phyloP scores from a whole-genome alignment of 2,329 filamentous ascomycete genomes.

The Fusarium foetens region DNA sequence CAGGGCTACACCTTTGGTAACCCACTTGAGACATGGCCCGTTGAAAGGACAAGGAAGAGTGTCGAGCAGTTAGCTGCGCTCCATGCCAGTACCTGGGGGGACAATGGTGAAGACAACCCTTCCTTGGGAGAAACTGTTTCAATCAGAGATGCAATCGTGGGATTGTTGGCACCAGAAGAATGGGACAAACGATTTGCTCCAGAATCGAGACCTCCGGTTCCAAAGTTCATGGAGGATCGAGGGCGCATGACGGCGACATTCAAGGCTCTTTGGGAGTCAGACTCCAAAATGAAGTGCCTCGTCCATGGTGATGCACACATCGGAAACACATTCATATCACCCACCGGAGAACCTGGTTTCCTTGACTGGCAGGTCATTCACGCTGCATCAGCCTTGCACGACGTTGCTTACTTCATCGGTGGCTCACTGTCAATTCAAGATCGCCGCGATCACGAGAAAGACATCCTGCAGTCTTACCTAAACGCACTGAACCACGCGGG shows the following conservation, averaged over 20 bases:
- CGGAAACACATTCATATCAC: constrained; percentile 9
- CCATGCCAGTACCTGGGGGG: constrained; percentile 22
- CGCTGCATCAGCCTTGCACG: constrained; percentile 7
- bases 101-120: no score
- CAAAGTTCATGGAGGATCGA: not conserved
- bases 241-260: not conserved
- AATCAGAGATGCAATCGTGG: not conserved
- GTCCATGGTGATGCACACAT: constrained; percentile 14
- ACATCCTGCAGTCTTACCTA: constrained; percentile 20
- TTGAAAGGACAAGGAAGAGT: not conserved
- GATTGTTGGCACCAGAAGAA: not conserved
- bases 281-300: constrained; percentile 8
- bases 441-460: constrained; percentile 4
- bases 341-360: constrained; percentile 12
- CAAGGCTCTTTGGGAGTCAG: not conserved
- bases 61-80: constrained; percentile 18
- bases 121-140: not conserved
- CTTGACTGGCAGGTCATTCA: constrained; percentile 26
- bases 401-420: constrained; percentile 11
- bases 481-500: not conserved
- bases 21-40: constrained; percentile 7
- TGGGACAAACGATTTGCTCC: constrained; percentile 9
- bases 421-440: constrained; percentile 3
- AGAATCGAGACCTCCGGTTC: constrained; percentile 5
- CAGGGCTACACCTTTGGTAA: constrained; percentile 8